A percentile compares a stretch with the other conserved stretches of the same genome.
phyloP scores from a whole-genome alignment of 139 green algal species.

The Gonium pectorale region DNA sequence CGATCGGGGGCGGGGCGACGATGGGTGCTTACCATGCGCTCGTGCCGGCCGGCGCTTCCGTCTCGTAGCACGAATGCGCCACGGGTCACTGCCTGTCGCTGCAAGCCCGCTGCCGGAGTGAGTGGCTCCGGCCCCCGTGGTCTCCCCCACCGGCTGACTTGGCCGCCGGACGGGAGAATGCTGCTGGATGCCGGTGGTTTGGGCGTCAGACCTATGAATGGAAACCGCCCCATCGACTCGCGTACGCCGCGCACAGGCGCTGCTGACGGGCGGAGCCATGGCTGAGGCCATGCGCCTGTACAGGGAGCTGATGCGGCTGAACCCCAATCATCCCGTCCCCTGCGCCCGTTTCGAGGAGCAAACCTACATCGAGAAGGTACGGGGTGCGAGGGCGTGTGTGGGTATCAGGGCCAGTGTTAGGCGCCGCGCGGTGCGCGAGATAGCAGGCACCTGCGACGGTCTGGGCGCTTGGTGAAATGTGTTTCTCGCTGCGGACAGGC shows the following conservation, averaged over 20 bases:
- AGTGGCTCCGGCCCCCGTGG: too few species aligned
- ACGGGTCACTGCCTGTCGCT: too few species aligned
- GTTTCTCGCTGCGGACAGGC: background rate
- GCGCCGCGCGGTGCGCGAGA: background rate
- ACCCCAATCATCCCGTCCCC: too few species aligned
- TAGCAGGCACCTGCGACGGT: too few species aligned
- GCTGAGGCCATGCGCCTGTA: conserved; percentile 10
- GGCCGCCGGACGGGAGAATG: too few species aligned
- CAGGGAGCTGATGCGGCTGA: background rate
- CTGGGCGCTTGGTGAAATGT: background rate
- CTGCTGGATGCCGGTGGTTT: background rate
- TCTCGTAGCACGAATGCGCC: too few species aligned
- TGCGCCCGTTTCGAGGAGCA: background rate
- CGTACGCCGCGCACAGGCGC: background rate
- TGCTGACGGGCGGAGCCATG: conserved; percentile 28
- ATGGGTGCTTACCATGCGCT: too few species aligned
- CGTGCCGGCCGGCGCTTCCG: too few species aligned
- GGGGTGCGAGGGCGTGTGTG: background rate
- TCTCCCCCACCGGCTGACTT: too few species aligned
- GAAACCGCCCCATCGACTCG: background rate
- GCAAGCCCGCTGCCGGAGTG: too few species aligned
- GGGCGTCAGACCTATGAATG: background rate
- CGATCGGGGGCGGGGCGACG: too few species aligned
- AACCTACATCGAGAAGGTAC: background rate
- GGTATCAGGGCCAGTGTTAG: background rate